Conservation (phyloP, 768 basidiomycete genomes). For the Wakefieldia striispora region DNA sequence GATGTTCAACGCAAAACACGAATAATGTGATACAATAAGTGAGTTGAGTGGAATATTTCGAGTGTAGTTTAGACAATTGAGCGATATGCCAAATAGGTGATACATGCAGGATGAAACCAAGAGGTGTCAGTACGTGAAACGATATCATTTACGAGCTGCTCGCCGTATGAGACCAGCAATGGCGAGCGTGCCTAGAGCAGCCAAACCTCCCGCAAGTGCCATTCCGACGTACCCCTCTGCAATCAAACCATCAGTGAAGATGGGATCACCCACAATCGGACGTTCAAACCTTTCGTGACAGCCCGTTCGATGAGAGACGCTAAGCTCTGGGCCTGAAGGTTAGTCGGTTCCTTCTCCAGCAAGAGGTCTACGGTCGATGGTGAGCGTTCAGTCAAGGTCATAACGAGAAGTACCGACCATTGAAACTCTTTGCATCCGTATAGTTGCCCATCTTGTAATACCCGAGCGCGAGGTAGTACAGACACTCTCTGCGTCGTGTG, state of each 20-base stretch:
- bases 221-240: constrained; percentile 98
- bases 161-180: constrained; percentile 82
- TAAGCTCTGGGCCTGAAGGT: constrained; percentile 89
- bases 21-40: constrained; percentile 29
- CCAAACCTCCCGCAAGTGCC: constrained; percentile 89
- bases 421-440: constrained; percentile 89
- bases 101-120: constrained; percentile 10
- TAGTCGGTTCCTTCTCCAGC: constrained; percentile 88
- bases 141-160: constrained; percentile 51
- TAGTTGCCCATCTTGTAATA: constrained; percentile 97
- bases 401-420: constrained; percentile 55
- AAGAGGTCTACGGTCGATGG: constrained; percentile 58
- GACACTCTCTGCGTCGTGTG: constrained; percentile 83
- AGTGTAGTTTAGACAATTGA: constrained; percentile 12
- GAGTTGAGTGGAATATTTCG: constrained; percentile 11
- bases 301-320: constrained; percentile 82
- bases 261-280: background rate
- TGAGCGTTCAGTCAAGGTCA: constrained; percentile 1
- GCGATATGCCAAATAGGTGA: constrained; percentile 6
- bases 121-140: constrained; percentile 12
- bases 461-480: constrained; percentile 95
- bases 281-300: constrained; percentile 68
- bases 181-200: constrained; percentile 76
- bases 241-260: background rate
- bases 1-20: constrained; percentile 5